A percentile compares a stretch with the other conserved stretches of the same genome.
phyloP scores from a whole-genome alignment of 129 eudicot genomes.

The Arctium lappa region DNA sequence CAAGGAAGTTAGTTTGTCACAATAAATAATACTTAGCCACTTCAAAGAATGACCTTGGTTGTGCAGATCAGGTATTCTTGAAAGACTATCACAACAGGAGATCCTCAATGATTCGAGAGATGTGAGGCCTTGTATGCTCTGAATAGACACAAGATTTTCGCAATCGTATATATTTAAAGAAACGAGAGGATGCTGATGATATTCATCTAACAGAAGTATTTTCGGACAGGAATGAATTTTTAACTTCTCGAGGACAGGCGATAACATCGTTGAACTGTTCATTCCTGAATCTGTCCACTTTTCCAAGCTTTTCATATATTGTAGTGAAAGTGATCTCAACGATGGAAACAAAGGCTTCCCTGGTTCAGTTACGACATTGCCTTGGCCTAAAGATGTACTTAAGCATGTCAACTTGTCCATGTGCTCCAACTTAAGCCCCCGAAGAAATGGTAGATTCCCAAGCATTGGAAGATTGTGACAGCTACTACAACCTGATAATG shows the following conservation, averaged over 20 bases:
- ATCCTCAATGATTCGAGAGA: not conserved
- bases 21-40: not conserved
- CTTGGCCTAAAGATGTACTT: not conserved
- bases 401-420: constrained; percentile 13
- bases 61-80: not conserved
- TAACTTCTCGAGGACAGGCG: not conserved
- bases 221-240: not conserved
- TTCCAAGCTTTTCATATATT: not conserved
- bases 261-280: not conserved
- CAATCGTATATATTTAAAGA: not conserved
- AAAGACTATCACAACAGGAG: not conserved
- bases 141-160: not conserved
- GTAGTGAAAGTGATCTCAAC: not conserved
- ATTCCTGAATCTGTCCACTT: not conserved
- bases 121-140: not conserved
- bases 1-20: not conserved
- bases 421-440: not conserved
- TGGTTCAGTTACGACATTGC: not conserved
- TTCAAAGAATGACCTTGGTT: not conserved
- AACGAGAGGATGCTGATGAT: not conserved
- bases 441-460: constrained; percentile 6
- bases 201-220: not conserved
- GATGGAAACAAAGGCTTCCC: not conserved
- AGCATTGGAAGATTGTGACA: constrained; percentile 14
- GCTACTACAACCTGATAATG: not conserved